Conservation (phyloP, 2,329 filamentous ascomycete species). For the Trichoderma koningiopsis region DNA sequence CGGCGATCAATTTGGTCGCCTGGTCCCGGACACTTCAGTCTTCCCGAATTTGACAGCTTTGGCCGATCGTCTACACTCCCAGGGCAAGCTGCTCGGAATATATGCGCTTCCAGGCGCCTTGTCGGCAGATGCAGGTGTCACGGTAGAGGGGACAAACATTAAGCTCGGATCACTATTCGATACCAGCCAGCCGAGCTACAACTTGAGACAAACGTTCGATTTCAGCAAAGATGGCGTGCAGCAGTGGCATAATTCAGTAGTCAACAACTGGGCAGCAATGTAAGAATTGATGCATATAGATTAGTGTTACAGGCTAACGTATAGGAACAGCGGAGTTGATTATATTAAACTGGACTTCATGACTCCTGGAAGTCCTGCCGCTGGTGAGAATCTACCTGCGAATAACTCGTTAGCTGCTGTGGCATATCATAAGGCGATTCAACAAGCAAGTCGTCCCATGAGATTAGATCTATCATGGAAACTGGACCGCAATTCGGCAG, state of each 20-base stretch:
- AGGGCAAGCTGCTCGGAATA: slow-evolving; percentile 8
- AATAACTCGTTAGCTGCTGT: slow-evolving; percentile 17
- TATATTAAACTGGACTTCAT: slow-evolving; percentile 18
- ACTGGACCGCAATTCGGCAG: slow-evolving; percentile 4
- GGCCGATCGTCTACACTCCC: slow-evolving; percentile 4
- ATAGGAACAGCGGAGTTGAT: not conserved
- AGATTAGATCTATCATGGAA: slow-evolving; percentile 17
- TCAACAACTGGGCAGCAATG: slow-evolving; percentile 18
- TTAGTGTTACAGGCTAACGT: not conserved
- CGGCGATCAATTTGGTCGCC: slow-evolving; percentile 3
- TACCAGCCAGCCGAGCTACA: slow-evolving; percentile 13
- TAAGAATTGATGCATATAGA: not conserved
- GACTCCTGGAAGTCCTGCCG: slow-evolving; percentile 9
- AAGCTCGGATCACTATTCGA: slow-evolving; percentile 10
- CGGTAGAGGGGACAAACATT: slow-evolving; percentile 14
- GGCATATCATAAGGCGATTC: slow-evolving; percentile 14
- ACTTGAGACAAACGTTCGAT: slow-evolving; percentile 14
- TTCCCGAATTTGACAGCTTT: slow-evolving; percentile 16
- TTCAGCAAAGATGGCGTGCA: slow-evolving; percentile 13
- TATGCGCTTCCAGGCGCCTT: slow-evolving; percentile 10
- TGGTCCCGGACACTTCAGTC: slow-evolving; percentile 5
- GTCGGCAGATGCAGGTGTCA: not conserved
- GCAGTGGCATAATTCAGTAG: slow-evolving; percentile 18
- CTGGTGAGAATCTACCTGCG: not conserved
- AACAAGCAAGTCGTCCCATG: slow-evolving; percentile 19